Conservation (phyloP, 805 yeast species). For the Ogataea nonfermentans region DNA sequence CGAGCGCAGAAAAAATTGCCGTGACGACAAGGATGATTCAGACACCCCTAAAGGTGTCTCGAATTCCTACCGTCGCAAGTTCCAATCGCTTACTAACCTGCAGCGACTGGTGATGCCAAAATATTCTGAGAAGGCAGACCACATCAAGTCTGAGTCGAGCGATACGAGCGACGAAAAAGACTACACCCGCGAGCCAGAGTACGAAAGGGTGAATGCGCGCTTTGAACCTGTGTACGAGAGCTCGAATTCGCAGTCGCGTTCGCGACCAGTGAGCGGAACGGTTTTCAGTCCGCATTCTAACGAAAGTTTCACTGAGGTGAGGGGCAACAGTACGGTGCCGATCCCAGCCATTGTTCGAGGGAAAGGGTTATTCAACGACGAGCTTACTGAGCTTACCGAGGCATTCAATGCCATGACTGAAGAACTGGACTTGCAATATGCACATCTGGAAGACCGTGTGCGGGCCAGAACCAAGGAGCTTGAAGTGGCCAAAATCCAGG, state of each 20-base stretch:
- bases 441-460: conserved; percentile 85
- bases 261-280: conserved; percentile 2
- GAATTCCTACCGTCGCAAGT: not conserved
- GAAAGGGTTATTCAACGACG: conserved; percentile 64
- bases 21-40: not conserved
- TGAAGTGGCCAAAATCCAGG: conserved; percentile 83
- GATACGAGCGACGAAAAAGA: conserved; percentile 5
- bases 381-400: conserved; percentile 80
- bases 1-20: conserved; percentile 6
- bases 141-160: conserved; percentile 3
- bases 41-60: not conserved
- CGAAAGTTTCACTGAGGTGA: conserved; percentile 11
- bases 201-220: not conserved
- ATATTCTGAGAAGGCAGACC: not conserved
- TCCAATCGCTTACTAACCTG: not conserved
- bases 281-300: conserved; percentile 11
- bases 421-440: conserved; percentile 80
- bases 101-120: not conserved
- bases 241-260: not conserved
- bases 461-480: conserved; percentile 80
- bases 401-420: conserved; percentile 91
- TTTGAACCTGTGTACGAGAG: not conserved
- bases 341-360: conserved; percentile 28
- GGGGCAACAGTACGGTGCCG: conserved; percentile 9
- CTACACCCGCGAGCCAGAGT: not conserved